Evolutionary conservation across 768 basidiomycete species (phyloP).

Genomic region (Macrolepiota fuliginosa): DNA sequence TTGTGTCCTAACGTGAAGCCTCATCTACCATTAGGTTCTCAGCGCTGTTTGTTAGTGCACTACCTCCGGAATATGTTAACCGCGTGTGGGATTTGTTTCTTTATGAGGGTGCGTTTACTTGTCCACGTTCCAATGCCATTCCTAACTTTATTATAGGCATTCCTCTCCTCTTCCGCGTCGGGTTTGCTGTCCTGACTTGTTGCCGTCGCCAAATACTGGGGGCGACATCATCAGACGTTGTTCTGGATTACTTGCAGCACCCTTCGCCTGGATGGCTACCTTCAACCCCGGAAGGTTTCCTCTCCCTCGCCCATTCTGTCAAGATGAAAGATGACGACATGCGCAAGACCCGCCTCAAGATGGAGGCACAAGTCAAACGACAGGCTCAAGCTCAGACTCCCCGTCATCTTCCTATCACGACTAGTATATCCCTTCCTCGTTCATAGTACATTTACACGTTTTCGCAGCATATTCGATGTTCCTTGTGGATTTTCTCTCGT

Average conservation of each 20-base stretch:
- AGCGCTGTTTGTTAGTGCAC: constrained; percentile 62
- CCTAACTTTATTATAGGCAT: constrained; percentile 44
- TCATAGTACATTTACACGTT: neutral
- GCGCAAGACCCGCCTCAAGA: constrained; percentile 69
- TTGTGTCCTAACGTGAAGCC: neutral
- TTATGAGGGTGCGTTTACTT: constrained; percentile 60
- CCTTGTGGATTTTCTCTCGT: neutral
- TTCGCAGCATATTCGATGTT: neutral
- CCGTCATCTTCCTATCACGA: constrained; percentile 17
- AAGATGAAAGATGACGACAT: constrained; percentile 81
- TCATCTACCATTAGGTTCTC: constrained; percentile 53
- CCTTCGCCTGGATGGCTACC: constrained; percentile 57
- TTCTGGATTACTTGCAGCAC: constrained; percentile 45
- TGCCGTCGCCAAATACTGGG: constrained; percentile 61
- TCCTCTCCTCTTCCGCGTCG: constrained; percentile 72
- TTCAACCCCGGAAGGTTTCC: constrained; percentile 55
- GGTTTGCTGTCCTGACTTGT: constrained; percentile 59
- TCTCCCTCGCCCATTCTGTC: constrained; percentile 58
- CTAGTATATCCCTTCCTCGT: constrained; percentile 6
- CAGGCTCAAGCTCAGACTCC: constrained; percentile 47
- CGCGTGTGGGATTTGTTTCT: constrained; percentile 84
- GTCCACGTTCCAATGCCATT: neutral
- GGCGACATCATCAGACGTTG: constrained; percentile 40
- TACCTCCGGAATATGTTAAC: constrained; percentile 64
- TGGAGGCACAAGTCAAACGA: constrained; percentile 70